A percentile compares a stretch with the other conserved stretches of the same genome.
Conservation (phyloP, 169 alveolate genomes). For the Plasmodium knowlesi region DNA sequence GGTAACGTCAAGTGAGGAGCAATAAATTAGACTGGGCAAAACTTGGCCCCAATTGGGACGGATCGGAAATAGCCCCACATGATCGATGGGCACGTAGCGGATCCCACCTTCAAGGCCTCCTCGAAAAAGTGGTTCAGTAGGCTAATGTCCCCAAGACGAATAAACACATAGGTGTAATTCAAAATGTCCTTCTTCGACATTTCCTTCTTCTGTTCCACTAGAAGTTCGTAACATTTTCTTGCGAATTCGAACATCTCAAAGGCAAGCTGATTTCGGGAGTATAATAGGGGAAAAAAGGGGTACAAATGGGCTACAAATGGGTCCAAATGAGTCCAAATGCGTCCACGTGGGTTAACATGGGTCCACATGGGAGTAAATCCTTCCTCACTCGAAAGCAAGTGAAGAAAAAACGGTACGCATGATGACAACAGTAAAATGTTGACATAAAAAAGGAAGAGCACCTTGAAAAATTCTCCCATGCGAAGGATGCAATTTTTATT, state of each 20-base stretch:
- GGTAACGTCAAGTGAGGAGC: background rate
- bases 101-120: conserved; percentile 25
- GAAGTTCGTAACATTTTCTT: conserved; percentile 57
- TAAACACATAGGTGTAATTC: conserved; percentile 56
- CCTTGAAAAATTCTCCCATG: background rate
- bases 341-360: background rate
- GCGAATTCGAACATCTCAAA: conserved; percentile 68
- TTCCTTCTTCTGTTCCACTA: conserved; percentile 42
- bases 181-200: conserved; percentile 40
- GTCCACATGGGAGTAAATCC: background rate
- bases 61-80: background rate
- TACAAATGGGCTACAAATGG: background rate
- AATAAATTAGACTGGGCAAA: background rate
- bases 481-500: background rate
- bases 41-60: background rate
- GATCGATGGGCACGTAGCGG: background rate
- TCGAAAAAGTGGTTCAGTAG: conserved; percentile 48
- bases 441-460: background rate
- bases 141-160: conserved; percentile 52
- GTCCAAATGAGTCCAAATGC: background rate
- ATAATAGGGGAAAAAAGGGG: background rate
- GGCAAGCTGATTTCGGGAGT: conserved; percentile 27
- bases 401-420: background rate
- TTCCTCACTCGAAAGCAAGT: background rate
- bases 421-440: background rate